Conservation (phyloP, 2,329 filamentous ascomycete species). For the Fusarium anthophilum region DNA sequence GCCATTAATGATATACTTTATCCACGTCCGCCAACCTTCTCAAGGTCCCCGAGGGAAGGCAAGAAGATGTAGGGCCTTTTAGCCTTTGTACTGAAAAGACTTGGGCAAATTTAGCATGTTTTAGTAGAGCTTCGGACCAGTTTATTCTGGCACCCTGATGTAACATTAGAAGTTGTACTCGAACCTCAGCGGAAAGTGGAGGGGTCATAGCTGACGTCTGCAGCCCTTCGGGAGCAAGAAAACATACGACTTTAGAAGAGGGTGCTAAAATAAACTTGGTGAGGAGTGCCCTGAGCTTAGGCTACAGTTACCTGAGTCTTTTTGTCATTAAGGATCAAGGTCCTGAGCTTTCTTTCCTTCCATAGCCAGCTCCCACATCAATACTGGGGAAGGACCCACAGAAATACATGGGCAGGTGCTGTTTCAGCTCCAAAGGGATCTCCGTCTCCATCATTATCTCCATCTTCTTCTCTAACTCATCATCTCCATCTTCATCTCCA, state of each 20-base stretch:
- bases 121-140: background rate
- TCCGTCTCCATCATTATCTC: conserved; percentile 6
- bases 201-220: no score
- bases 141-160: background rate
- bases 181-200: no score
- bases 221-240: no score
- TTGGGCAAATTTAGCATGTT: background rate
- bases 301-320: no score
- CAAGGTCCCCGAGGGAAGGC: background rate
- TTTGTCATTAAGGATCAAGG: no score
- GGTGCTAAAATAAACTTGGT: no score
- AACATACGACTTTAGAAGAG: no score
- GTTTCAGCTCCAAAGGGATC: background rate
- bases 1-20: background rate
- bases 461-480: background rate
- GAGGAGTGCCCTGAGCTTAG: no score
- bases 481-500: background rate
- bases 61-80: background rate
- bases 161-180: background rate
- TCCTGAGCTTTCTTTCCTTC: no score
- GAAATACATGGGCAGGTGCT: background rate
- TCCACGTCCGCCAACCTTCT: background rate
- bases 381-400: background rate
- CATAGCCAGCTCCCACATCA: no score
- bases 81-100: background rate